Evolutionary conservation across 495 filamentous ascomycete genomes (phyloP).

Genomic region (Aspergillus sparsus): DNA sequence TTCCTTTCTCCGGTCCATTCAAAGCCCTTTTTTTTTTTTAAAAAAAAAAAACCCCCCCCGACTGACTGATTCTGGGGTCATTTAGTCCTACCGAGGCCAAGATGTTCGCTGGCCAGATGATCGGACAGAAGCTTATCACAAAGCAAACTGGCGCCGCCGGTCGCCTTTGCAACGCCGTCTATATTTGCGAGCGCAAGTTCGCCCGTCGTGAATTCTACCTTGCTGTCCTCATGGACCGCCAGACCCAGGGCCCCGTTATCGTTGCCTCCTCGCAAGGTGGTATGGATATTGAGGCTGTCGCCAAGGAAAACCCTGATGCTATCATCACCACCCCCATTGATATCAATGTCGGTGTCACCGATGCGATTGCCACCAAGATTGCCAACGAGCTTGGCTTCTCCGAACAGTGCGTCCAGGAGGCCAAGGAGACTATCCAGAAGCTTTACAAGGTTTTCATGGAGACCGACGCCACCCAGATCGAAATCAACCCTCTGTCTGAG

Average conservation of each 20-base stretch:
- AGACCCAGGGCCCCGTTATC: conserved; percentile 88
- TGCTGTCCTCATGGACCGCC: conserved; percentile 95
- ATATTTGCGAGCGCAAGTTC: conserved; percentile 99
- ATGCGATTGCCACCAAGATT: conserved; percentile 88
- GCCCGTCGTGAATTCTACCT: conserved; percentile 99
- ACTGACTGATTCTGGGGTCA: conserved; percentile 23
- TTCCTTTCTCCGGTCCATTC: conserved; percentile 12
- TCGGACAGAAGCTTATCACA: conserved; percentile 98
- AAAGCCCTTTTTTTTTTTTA: neutral
- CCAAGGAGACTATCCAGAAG: conserved; percentile 94
- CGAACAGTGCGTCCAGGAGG: conserved; percentile 92
- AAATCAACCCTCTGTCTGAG: conserved; percentile 98
- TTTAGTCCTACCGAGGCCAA: conserved; percentile 76
- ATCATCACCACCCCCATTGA: conserved; percentile 91
- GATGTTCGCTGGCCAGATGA: conserved; percentile 99
- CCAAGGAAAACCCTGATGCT: conserved; percentile 94
- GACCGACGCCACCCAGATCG: conserved; percentile 96
- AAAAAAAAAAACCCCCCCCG: too few species aligned
- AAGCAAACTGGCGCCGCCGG: conserved; percentile 95
- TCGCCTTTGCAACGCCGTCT: conserved; percentile 92
- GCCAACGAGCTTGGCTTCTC: conserved; percentile 93
- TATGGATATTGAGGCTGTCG: conserved; percentile 98
- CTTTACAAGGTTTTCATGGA: conserved; percentile 98
- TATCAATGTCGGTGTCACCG: conserved; percentile 92
- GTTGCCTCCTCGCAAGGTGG: conserved; percentile 97